phyloP scores from a whole-genome alignment of 139 green algal species.

The Coelastrella sp. region DNA sequence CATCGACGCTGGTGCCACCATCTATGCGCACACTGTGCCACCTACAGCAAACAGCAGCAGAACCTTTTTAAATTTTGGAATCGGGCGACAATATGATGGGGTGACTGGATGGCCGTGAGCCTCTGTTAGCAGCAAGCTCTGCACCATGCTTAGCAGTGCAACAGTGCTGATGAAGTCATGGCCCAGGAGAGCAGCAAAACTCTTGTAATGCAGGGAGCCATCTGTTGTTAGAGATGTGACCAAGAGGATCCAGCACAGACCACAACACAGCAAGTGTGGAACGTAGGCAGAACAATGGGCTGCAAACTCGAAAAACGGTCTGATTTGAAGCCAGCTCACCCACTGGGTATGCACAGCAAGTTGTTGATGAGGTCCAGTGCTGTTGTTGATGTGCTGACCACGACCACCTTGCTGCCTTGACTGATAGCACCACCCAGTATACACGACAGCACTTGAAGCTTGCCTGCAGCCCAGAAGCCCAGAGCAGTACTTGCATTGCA shows the following conservation, averaged over 20 bases:
- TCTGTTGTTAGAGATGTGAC: no score
- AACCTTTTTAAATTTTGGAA: no score
- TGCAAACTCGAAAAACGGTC: neutral
- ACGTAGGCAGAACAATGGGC: neutral
- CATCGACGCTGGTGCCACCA: conserved; percentile 70
- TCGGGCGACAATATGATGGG: no score
- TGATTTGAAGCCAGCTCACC: neutral
- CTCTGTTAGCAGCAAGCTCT: neutral
- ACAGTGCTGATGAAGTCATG: neutral
- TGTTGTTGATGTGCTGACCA: conserved; percentile 80
- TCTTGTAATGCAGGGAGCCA: no score
- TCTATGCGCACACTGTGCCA: conserved; percentile 78
- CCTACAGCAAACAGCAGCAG: conserved; percentile 34
- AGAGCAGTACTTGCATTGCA: no score
- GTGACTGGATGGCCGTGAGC: neutral
- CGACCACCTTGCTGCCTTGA: conserved; percentile 52
- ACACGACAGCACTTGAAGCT: no score
- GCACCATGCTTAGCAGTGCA: neutral
- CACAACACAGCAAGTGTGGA: no score
- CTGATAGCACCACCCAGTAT: no score
- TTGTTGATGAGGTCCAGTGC: conserved; percentile 77
- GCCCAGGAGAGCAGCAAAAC: no score
- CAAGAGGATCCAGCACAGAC: no score
- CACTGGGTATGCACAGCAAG: conserved; percentile 53
- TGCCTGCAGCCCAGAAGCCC: neutral